Base-by-base conservation (phyloP, 345 rosid genomes). In the Pugionium dolabratum region DNA sequence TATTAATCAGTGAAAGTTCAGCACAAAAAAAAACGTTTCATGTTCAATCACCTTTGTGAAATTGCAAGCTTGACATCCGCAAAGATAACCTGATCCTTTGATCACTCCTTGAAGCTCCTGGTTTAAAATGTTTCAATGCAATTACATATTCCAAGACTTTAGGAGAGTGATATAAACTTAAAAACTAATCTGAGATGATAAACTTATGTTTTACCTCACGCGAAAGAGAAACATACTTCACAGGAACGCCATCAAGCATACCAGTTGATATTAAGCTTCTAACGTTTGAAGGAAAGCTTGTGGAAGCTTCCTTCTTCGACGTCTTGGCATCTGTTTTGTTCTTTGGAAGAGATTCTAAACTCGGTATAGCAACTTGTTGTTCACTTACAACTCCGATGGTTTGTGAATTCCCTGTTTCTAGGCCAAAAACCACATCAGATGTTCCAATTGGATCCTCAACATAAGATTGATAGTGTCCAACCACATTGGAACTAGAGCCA, bases 241-340 rank as follows among this genome's bases (percentile, higher is more conserved):
- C 93, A 31, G 95, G 93, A 48, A 89, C 88, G 3, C 95, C 91
- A 64, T 92, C 96, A 2, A 89, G 96, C 93, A 86, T 89, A 64
- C 95, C 96, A 25, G 98, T 92, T 46, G 93, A 86, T 76, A 93
- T 82, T 79, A 90, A 80, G 76, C 95, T 89, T 76, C 94, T 87
- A 31, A 93, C 96, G 49, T 89, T 93, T 40, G 97, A 87, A 68
- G 98, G 98, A 69, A 93, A 93, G 82, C 90, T 84, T 50, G 91
- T 87, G 46, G 88, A 88, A 54, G 94, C 88, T 71, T 89, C 95
- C 69, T 86, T 90, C 77, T 64, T 84, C 43, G 82, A 71, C 18
- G 79, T 9, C 79, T 87, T 87, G 9, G 64, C 50, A 53, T 81
- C 94, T 39, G 67, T 59, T 75, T 85, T 93, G 68, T 68, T 85